Evolutionary conservation across 768 basidiomycete genomes (phyloP), one percentile per base, ranked within the genome.

Genomic region (Coprinellus aureogranulatus): DNA sequence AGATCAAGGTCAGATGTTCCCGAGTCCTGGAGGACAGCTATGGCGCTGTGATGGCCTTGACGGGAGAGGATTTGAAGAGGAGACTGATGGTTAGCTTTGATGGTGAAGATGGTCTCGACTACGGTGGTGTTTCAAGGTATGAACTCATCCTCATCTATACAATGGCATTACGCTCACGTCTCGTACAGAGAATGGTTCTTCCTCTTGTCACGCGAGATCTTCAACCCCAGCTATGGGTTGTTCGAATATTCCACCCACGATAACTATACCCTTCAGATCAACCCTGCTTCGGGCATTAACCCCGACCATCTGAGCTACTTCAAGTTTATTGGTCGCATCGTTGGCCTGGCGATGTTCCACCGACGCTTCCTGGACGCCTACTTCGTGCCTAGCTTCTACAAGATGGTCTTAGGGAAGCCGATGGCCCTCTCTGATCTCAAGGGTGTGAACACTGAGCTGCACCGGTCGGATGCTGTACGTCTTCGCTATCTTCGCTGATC

Each of bases 21-120:
- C 85, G 87, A 61, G 86, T 95, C 52, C 78, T 95, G 64, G 94
- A 95, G 69, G 94, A 95, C 64, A 89, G 87, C 66, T 96, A 89
- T 69, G 79, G 83, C 53, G 84, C 90, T 59, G 83, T 94, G 47
- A 95, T 95, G 93, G 85, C 84, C 20, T 75, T 88, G 61, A 84
- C 83, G 27, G 86, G 88, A 1, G 81, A 84, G 53, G 86, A 90
- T 51, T 66, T 92, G 60, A 89, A 87, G 68, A 82, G 83, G 68
- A 72, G 86, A 59, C 67, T 92, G 59, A 84, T 89, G 79, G 81
- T 91, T 44, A 85, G 76, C 65, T 92, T 92, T 56, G 88, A 90
- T 22, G 87, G 86, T 26, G 90, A 92, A 65, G 90, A 90, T 64
- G 89, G 87, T 9, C 67, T 92, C 58, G 89, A 91, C 68, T 89